These are phyloP conservation scores for Mycena leptocephala DNA, from an alignment of 768 basidiomycete genomes.

Conservation along the genomic window DNA sequence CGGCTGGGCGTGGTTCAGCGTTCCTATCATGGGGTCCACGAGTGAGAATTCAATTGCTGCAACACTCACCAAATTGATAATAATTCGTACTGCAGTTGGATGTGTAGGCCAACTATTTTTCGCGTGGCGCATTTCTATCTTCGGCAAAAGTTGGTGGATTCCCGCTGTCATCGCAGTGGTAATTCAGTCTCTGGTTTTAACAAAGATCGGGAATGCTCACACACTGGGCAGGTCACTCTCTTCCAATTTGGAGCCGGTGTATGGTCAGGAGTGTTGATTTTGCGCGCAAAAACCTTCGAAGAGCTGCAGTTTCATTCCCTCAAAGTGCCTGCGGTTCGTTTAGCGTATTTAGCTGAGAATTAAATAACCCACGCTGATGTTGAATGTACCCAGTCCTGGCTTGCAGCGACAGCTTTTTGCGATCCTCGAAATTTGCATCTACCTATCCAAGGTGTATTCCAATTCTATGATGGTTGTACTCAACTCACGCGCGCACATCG, in stretches of 20 bases:
- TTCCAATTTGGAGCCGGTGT: constrained; percentile 10
- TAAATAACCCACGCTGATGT: background rate
- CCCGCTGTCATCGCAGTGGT: constrained; percentile 7
- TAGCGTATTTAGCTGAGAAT: too few species aligned
- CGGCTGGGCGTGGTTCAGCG: too few species aligned
- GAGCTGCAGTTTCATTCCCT: background rate
- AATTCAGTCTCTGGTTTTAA: background rate
- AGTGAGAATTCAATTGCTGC: too few species aligned
- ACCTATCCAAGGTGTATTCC: constrained; percentile 43
- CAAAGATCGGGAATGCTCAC: background rate
- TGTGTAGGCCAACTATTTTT: constrained; percentile 21
- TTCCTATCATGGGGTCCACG: background rate
- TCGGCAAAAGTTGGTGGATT: background rate
- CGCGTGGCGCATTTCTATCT: constrained; percentile 17
- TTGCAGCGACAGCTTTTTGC: background rate
- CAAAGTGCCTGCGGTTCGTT: constrained; percentile 14
- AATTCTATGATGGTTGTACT: constrained; percentile 21
- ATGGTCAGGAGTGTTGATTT: constrained; percentile 16
- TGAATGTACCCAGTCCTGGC: background rate
- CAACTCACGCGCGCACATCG: constrained; percentile 18
- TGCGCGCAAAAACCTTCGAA: background rate
- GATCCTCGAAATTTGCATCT: constrained; percentile 35
- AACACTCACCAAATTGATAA: too few species aligned
- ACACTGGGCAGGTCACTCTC: background rate
- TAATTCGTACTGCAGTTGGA: background rate